Base-by-base conservation (phyloP, 2,329 filamentous ascomycete genomes). In the Fusarium odoratissimum region DNA sequence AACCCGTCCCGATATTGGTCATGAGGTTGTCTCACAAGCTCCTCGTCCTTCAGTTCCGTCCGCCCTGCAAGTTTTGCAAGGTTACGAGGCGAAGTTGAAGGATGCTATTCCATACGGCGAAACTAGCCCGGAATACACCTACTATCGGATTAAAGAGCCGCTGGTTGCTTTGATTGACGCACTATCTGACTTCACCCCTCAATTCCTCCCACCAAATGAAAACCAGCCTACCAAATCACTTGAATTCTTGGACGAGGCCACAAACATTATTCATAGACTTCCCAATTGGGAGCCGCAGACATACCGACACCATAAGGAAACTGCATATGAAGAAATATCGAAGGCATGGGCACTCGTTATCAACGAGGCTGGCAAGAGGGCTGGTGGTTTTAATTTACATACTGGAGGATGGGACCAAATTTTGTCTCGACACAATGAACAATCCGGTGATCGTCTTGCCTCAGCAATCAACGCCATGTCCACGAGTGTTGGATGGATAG, bases 271-370 rank as follows among this genome's bases (percentile, higher is more conserved):
- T 63, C 95, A 99, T 81, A 88, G 91, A 42, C 87, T 99, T 46
- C 96, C 96, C 6, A 90, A 97, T 78, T 99, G 95, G 95, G 93
- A 96, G 75, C 94, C 91, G 48, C 93, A 92, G 67, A 91, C 94
- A 71, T 93, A 98, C 83, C 95, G 95, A 74, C 89, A 97, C 76
- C 94, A 97, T 85, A 98, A 98, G 82, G 92, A 97, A 74, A 94
- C 94, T 72, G 95, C 95, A 11, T 99, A 99, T 79, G 95, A 99
- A 78, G 96, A 98, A 80, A 95, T 99, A 72, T 92, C 94, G 31
- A 94, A 92, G 78, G 96, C 96, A 3, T 99, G 96, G 96, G 91
- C 94, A 21, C 82, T 97, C 74, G 95, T 97, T 55, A 93, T 99
- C 75, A 92, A 91, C 69, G 96, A 99, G 82, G 94, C 95, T 4